phyloP scores from a whole-genome alignment of 1,284 basidiomycete genomes.

The Boletellus deceptivus region DNA sequence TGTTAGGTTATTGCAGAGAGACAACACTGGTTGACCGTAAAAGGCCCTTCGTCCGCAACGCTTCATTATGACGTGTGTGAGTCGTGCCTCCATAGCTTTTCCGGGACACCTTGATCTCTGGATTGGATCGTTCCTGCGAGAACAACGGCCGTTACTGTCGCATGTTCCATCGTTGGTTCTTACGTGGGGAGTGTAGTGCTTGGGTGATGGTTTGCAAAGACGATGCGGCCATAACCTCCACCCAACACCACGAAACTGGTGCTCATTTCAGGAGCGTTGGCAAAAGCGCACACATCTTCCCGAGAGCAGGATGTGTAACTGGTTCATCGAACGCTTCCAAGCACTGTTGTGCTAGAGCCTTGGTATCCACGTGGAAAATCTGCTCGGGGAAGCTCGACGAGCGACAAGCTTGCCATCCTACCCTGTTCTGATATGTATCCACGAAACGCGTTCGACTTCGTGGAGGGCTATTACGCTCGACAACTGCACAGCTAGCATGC shows the following conservation, averaged over 20 bases:
- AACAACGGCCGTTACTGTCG: slow-evolving; percentile 61
- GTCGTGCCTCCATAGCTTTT: slow-evolving; percentile 60
- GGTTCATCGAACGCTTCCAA: slow-evolving; percentile 25
- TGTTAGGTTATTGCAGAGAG: background rate
- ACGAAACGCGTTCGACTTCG: slow-evolving; percentile 66
- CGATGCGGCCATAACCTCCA: slow-evolving; percentile 11
- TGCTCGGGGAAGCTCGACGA: slow-evolving; percentile 7
- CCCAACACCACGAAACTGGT: slow-evolving; percentile 24
- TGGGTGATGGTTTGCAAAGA: slow-evolving; percentile 47
- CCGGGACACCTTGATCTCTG: slow-evolving; percentile 47
- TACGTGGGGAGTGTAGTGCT: slow-evolving; percentile 40
- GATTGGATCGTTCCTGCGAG: slow-evolving; percentile 59
- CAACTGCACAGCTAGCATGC: slow-evolving; percentile 2
- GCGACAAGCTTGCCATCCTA: slow-evolving; percentile 35
- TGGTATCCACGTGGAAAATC: slow-evolving; percentile 24
- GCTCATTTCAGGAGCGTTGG: slow-evolving; percentile 9
- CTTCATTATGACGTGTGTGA: slow-evolving; percentile 44
- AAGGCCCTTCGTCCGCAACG: slow-evolving; percentile 61
- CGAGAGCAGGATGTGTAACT: slow-evolving; percentile 24
- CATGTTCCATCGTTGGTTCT: slow-evolving; percentile 73
- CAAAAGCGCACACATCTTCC: slow-evolving; percentile 13
- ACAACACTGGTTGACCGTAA: slow-evolving; percentile 46
- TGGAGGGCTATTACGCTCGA: slow-evolving; percentile 47
- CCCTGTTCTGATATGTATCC: slow-evolving; percentile 61
- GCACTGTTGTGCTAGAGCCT: slow-evolving; percentile 3